These are phyloP conservation scores for Gryganskiella cystojenkinii DNA, from an alignment of 192 early-diverging fungal species.

Conservation along the genomic window DNA sequence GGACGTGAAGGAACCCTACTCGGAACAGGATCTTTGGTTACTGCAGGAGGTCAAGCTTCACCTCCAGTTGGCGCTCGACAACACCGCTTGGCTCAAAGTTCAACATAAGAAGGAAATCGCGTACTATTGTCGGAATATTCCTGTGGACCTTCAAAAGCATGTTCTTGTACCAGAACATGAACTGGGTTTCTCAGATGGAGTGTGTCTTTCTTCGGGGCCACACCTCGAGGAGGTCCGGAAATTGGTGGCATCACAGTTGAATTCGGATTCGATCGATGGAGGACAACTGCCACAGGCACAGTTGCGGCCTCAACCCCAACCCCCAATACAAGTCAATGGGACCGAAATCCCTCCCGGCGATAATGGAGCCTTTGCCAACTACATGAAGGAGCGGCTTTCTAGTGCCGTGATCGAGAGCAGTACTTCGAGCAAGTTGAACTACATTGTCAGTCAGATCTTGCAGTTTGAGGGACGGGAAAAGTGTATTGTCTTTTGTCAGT, in stretches of 20 bases:
- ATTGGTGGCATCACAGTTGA: not conserved
- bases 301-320: too few species aligned
- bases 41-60: conserved; percentile 26
- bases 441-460: conserved; percentile 57
- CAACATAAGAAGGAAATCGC: conserved; percentile 34
- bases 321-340: too few species aligned
- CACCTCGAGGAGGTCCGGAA: too few species aligned
- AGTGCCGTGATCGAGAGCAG: conserved; percentile 47
- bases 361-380: too few species aligned
- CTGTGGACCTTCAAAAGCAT: not conserved
- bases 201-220: not conserved
- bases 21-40: conserved; percentile 28
- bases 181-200: not conserved
- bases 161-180: conserved; percentile 8
- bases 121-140: conserved; percentile 44
- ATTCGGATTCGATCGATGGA: not conserved
- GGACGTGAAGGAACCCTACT: conserved; percentile 19
- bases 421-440: conserved; percentile 67
- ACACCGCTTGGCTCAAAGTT: conserved; percentile 31
- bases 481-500: conserved; percentile 69
- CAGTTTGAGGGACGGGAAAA: conserved; percentile 57
- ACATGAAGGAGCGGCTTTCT: not conserved
- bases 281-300: not conserved
- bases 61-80: conserved; percentile 23
- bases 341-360: too few species aligned